Evolutionary conservation across 768 basidiomycete species (phyloP).

Genomic region (Erythrobasidium yunnanense): DNA sequence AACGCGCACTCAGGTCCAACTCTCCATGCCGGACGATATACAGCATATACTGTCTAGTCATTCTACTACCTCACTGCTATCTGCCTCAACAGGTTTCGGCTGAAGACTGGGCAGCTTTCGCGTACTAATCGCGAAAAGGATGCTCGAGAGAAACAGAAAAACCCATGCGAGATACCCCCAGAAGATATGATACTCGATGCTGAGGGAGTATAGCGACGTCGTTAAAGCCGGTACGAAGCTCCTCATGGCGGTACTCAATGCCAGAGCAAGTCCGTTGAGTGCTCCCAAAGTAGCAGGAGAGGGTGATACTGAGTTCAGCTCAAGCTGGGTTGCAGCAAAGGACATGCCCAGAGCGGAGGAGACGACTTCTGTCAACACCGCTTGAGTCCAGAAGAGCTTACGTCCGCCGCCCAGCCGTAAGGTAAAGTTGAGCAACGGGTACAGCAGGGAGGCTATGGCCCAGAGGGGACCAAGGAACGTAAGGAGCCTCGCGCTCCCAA

Average conservation of each 20-base stretch:
- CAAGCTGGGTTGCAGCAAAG: conserved; percentile 5
- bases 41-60: no score
- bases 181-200: conserved; percentile 5
- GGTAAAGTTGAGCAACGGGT: conserved; percentile 6
- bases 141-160: not conserved
- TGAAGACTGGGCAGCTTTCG: conserved; percentile 4
- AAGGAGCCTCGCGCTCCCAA: not conserved
- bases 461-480: not conserved
- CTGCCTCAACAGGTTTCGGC: not conserved
- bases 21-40: no score
- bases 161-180: conserved; percentile 22
- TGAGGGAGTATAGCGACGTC: not conserved
- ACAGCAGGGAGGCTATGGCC: not conserved
- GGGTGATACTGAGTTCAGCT: conserved; percentile 19
- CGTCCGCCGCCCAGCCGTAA: not conserved
- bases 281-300: conserved; percentile 8
- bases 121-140: not conserved
- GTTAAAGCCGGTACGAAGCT: not conserved
- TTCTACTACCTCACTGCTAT: no score
- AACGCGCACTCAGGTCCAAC: no score
- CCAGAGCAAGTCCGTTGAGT: conserved; percentile 13
- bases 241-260: not conserved
- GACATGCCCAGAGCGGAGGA: conserved; percentile 14
- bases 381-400: conserved; percentile 13
- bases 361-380: not conserved